Evolutionary conservation across 2,329 filamentous ascomycete species (phyloP), one percentile per base, ranked within the genome.

Genomic region (Penicillium sp.): DNA sequence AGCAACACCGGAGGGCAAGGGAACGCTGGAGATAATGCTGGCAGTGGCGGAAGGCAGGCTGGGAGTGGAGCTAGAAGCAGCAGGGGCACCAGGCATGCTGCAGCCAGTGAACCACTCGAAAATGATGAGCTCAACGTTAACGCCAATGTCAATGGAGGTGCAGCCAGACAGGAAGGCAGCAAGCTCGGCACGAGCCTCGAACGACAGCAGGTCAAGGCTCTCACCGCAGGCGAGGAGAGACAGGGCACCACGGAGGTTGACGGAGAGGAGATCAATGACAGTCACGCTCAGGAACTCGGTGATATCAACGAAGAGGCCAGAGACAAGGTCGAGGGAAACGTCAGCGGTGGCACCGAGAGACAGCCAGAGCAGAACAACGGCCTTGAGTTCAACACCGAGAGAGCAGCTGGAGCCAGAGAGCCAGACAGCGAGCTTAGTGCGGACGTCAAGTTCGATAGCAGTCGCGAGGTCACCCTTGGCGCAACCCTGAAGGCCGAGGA

Each of bases 51-150:
- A 54, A 13, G 58, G 58, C 49, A 60, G 47, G 56, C 56, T 58
- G 49, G 61, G 53, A 15, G 58, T 53, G 21, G 59, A 59, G 41
- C 56, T 49, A 18, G 57, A 58, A 10, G 59, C 48, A 44, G 48
- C 34, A 50, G 59, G 57, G 31, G 54, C 58, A 56, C 63, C 60
- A 39, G 64, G 56, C 33, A 65, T 51, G 46, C 59, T 57, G 61
- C 67, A 68, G 53, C 67, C 69, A 39, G 64, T 69, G 51, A 70
- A 61, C 67, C 67, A 71, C 52, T 66, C 57, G 57, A 81, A 72
- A 53, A 78, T 68, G 56, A 81, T 81, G 56, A 80, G 67, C 24
- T 79, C 76, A 51, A 84, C 78, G 47, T 70, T 70, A 12, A 77
- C 44, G 26, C 59, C 58, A 44, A 64, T 57, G 21, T 63, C 48